Conservation (phyloP, 2,329 filamentous ascomycete genomes). For the Alternaria viburni region DNA sequence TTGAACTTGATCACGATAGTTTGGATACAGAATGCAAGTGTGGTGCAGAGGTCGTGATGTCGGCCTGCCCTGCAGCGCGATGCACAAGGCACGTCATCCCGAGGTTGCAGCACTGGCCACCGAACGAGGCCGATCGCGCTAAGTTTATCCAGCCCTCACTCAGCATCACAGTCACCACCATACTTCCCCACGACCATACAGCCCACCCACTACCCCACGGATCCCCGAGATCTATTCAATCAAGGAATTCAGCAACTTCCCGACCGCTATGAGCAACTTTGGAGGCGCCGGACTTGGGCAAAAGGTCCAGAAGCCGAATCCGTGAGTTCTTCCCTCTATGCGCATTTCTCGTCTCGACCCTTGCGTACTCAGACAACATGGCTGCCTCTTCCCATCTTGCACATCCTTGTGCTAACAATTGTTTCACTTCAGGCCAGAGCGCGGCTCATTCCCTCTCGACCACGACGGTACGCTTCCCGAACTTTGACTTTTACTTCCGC, state of each 20-base stretch:
- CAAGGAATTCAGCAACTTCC: neutral
- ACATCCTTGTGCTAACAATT: slow-evolving; percentile 4
- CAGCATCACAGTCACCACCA: slow-evolving; percentile 10
- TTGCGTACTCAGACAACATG: neutral
- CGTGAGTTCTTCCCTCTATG: slow-evolving; percentile 58
- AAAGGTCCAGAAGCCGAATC: slow-evolving; percentile 70
- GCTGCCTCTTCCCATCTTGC: too few species aligned
- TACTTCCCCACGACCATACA: slow-evolving; percentile 9
- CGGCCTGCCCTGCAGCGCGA: neutral
- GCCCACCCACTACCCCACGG: neutral
- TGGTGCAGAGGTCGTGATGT: neutral
- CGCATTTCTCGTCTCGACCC: neutral
- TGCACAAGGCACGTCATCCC: slow-evolving; percentile 24
- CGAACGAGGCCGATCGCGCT: slow-evolving; percentile 8
- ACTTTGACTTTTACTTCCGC: slow-evolving; percentile 47
- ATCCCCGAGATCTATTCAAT: neutral
- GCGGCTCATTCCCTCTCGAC: slow-evolving; percentile 95
- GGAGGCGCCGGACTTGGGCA: slow-evolving; percentile 73
- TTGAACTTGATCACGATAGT: neutral
- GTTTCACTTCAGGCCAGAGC: slow-evolving; percentile 71
- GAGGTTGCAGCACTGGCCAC: slow-evolving; percentile 28
- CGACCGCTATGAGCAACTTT: slow-evolving; percentile 66
- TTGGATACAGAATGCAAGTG: neutral
- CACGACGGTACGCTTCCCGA: slow-evolving; percentile 70
- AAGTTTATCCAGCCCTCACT: slow-evolving; percentile 37